Evolutionary conservation across 768 basidiomycete genomes (phyloP).

Genomic region (Lentinus tigrinus): DNA sequence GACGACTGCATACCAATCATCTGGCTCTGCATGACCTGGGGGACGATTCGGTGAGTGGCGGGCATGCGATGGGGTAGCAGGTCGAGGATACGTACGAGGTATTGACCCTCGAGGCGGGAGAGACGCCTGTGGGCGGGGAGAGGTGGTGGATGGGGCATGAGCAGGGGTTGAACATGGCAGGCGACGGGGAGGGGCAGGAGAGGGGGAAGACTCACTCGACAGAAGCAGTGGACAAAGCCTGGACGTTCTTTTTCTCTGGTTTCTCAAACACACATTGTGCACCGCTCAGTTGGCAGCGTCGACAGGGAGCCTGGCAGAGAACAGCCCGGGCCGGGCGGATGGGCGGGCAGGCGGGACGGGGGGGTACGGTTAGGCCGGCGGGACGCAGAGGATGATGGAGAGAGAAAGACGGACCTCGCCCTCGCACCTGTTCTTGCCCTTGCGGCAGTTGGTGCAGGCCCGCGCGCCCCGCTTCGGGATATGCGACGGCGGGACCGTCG

Average conservation of each 20-base stretch:
- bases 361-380: slow-evolving; percentile 30
- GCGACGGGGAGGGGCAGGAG: slow-evolving; percentile 18
- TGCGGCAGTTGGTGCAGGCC: slow-evolving; percentile 86
- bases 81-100: slow-evolving; percentile 50
- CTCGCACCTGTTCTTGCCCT: slow-evolving; percentile 92
- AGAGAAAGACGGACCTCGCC: slow-evolving; percentile 64
- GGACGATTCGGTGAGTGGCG: not conserved
- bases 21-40: slow-evolving; percentile 86
- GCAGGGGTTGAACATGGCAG: not conserved
- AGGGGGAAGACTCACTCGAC: slow-evolving; percentile 59
- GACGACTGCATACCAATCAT: slow-evolving; percentile 95
- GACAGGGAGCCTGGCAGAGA: slow-evolving; percentile 71
- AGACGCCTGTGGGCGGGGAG: slow-evolving; percentile 54
- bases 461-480: slow-evolving; percentile 88
- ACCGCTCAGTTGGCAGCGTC: slow-evolving; percentile 82
- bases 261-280: slow-evolving; percentile 86
- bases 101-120: slow-evolving; percentile 83
- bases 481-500: slow-evolving; percentile 42
- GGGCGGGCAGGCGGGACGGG: slow-evolving; percentile 50
- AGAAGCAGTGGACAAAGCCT: slow-evolving; percentile 58
- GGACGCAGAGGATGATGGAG: slow-evolving; percentile 14
- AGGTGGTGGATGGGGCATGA: slow-evolving; percentile 14
- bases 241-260: slow-evolving; percentile 81
- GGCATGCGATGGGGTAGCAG: not conserved
- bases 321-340: slow-evolving; percentile 69